Base-by-base conservation (phyloP, 2,329 filamentous ascomycete genomes). In the Camptophora hylomeconis region DNA sequence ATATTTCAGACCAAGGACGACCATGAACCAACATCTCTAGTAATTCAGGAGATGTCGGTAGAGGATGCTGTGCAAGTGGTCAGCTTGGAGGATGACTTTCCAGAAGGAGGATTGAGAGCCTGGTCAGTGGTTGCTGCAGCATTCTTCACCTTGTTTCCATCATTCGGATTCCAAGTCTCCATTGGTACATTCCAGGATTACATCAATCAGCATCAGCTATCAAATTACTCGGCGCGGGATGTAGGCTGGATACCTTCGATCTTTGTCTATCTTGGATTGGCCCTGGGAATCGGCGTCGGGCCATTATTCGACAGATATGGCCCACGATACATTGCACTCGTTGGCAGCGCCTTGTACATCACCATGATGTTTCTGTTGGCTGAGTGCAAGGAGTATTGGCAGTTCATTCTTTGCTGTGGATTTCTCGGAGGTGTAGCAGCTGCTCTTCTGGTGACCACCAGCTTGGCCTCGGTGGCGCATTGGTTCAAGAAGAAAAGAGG, bases 211-310 rank as follows among this genome's bases (percentile, higher is more conserved):
- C 49, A 67, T 31, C 61, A 67, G 38, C 49, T 67, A 1, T 43
- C 49, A 0, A 35, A 41, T 5, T 63, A 61, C 35, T 52, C 51
- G 3, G 46, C 57, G 3, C 46, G 57, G 3, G 54, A 66, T 21
- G 52, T 67, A 1, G 63, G 61, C 12, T 67, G 62, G 63, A 65
- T 66, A 29, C 55, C 57, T 1, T 58, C 61, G 1, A 37, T 64
- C 3, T 57, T 63, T 18, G 53, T 58, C 4, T 65, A 62, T 24
- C 39, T 66, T 1, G 51, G 55, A 0, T 43, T 65, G 0, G 51
- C 60, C 9, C 47, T 63, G 2, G 61, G 58, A 4, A 56, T 66
- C 4, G 61, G 63, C 39, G 52, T 63, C 5, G 62, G 63, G 0
- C 63, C 63, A 1, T 33, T 67, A 3, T 61, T 65, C 32, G 63